Evolutionary conservation across 2,329 filamentous ascomycete species (phyloP).

Genomic region (Tolypocladium amazonense): DNA sequence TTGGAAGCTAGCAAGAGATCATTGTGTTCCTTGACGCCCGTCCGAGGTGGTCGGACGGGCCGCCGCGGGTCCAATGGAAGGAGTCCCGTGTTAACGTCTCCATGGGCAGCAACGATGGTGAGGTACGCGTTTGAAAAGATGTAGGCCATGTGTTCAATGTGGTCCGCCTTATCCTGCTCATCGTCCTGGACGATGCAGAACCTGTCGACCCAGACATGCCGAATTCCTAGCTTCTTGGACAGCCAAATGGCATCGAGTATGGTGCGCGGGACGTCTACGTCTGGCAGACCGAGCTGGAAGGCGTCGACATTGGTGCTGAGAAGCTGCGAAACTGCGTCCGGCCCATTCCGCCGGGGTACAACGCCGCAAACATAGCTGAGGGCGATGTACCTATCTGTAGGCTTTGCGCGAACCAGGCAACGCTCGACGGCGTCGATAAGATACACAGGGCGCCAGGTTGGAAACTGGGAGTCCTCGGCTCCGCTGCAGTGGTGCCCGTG

Average conservation of each 20-base stretch:
- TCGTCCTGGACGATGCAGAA: constrained; percentile 36
- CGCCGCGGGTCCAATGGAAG: constrained; percentile 24
- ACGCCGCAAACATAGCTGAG: constrained; percentile 34
- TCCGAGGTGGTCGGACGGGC: constrained; percentile 12
- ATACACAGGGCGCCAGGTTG: constrained; percentile 28
- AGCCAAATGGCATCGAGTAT: constrained; percentile 34
- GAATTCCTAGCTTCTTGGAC: constrained; percentile 29
- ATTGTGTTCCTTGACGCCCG: constrained; percentile 19
- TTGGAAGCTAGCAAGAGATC: constrained; percentile 26
- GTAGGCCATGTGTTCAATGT: constrained; percentile 32
- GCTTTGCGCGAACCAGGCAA: constrained; percentile 25
- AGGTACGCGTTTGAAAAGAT: constrained; percentile 34
- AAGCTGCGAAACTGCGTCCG: constrained; percentile 19
- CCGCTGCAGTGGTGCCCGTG: constrained; percentile 29
- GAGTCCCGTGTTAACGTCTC: constrained; percentile 26
- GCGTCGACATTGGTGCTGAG: constrained; percentile 24
- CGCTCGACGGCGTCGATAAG: constrained; percentile 30
- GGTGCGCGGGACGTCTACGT: constrained; percentile 27
- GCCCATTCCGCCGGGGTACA: constrained; percentile 12
- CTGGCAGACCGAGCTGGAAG: constrained; percentile 23
- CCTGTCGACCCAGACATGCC: constrained; percentile 35
- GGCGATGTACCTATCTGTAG: constrained; percentile 30
- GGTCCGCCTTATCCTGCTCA: constrained; percentile 24
- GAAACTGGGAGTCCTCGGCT: constrained; percentile 9
- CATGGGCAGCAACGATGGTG: constrained; percentile 31